These are phyloP conservation scores for Aspergillus aculeatus DNA, from an alignment of 2,329 filamentous ascomycete genomes.

Conservation along the genomic window DNA sequence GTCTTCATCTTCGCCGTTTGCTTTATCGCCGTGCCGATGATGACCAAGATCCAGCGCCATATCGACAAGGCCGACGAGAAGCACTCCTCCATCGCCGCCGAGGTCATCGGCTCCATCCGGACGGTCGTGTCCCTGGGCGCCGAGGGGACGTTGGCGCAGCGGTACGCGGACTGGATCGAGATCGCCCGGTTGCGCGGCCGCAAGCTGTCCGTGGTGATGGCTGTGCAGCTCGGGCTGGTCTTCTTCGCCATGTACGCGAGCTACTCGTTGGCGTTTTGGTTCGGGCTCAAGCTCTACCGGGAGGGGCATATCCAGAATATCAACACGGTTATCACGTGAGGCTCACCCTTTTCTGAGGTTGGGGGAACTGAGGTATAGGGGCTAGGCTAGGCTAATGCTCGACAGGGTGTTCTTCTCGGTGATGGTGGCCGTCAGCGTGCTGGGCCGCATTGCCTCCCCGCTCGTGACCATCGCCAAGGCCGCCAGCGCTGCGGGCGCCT, in stretches of 20 bases:
- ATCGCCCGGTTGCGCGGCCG: constrained; percentile 36
- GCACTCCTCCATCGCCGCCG: constrained; percentile 41
- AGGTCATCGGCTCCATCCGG: constrained; percentile 44
- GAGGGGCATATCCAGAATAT: constrained; percentile 35
- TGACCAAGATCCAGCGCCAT: constrained; percentile 33
- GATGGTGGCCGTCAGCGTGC: constrained; percentile 26
- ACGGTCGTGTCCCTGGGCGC: constrained; percentile 48
- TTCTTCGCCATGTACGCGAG: constrained; percentile 41
- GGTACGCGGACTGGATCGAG: constrained; percentile 39
- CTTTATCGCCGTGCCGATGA: constrained; percentile 32
- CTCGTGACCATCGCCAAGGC: constrained; percentile 39
- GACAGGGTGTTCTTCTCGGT: constrained; percentile 38
- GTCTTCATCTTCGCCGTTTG: constrained; percentile 42
- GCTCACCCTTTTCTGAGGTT: neutral
- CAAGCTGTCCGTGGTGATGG: constrained; percentile 28
- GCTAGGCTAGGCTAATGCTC: neutral
- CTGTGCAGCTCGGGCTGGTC: constrained; percentile 32
- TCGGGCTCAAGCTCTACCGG: constrained; percentile 35
- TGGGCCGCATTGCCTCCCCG: constrained; percentile 32
- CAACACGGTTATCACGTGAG: constrained; percentile 39
- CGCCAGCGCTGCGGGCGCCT: constrained; percentile 29
- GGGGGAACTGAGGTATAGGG: neutral
- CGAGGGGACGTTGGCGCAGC: constrained; percentile 35
- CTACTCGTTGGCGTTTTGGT: constrained; percentile 40
- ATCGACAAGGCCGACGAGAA: constrained; percentile 41